A percentile compares a stretch with the other conserved stretches of the same genome.
Conservation (phyloP, 164 flowering plant species). For the Warburgia ugandensis region DNA sequence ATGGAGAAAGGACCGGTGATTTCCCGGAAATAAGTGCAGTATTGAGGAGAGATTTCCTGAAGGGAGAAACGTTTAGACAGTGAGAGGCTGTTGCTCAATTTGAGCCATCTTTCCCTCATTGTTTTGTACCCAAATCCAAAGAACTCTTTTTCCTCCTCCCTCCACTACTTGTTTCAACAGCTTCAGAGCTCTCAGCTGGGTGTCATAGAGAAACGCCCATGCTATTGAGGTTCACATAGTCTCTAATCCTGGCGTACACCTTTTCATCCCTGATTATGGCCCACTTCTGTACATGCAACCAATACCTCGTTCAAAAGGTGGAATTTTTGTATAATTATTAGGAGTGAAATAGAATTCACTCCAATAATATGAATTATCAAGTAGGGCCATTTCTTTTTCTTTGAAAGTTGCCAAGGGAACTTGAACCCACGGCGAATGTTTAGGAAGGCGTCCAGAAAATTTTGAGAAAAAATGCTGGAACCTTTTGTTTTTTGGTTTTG, state of each 20-base stretch:
- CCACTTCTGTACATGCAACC: too few relatives aligned
- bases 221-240: constrained; percentile 19
- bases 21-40: constrained; percentile 41
- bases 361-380: too few relatives aligned
- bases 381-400: too few relatives aligned
- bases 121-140: constrained; percentile 38
- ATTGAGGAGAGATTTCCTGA: constrained; percentile 33
- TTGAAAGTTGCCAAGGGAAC: too few relatives aligned
- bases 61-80: constrained; percentile 36
- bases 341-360: too few relatives aligned
- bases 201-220: constrained; percentile 47
- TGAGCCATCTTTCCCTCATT: constrained; percentile 49
- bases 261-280: constrained; percentile 56
- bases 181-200: constrained; percentile 54
- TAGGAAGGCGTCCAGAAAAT: too few relatives aligned
- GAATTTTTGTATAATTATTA: too few relatives aligned
- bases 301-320: too few relatives aligned
- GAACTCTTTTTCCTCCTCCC: constrained; percentile 25
- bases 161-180: constrained; percentile 34
- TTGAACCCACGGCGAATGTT: too few relatives aligned
- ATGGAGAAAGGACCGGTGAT: constrained; percentile 53
- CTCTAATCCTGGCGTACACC: constrained; percentile 35
- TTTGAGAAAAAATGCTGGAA: too few relatives aligned
- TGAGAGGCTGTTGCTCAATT: constrained; percentile 25
- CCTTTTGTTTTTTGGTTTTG: too few relatives aligned